Percentiles rank a stretch among this genome's conserved stretches.
Conservation (phyloP, 257 asterid genomes). For the Solanum paucissectum region DNA sequence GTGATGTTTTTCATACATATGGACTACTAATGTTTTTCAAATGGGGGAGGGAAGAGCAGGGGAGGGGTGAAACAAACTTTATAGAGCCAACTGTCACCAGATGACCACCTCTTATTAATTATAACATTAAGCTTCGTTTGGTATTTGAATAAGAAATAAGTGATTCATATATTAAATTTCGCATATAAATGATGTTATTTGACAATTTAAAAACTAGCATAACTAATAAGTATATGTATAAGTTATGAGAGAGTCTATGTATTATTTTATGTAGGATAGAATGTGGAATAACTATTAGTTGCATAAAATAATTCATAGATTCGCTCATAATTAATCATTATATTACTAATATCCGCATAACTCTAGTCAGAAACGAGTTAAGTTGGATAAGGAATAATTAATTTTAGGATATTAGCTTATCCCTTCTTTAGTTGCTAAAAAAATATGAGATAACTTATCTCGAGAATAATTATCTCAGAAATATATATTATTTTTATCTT, state of each 20-base stretch:
- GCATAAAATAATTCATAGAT: too few relatives aligned
- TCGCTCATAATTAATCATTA: too few relatives aligned
- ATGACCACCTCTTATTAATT: not conserved
- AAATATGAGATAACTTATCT: not conserved
- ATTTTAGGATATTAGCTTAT: too few relatives aligned
- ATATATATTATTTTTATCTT: too few relatives aligned
- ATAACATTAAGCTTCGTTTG: not conserved
- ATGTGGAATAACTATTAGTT: not conserved
- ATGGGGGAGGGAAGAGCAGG: not conserved
- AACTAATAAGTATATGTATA: too few relatives aligned
- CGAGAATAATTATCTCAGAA: not conserved
- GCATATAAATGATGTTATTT: not conserved
- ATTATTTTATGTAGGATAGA: too few relatives aligned
- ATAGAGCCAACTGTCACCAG: not conserved
- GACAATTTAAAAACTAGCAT: not conserved
- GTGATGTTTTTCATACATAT: not conserved
- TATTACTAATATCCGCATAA: not conserved
- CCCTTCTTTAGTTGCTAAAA: not conserved
- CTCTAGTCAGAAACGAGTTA: too few relatives aligned
- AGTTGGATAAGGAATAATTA: too few relatives aligned
- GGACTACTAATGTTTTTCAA: not conserved
- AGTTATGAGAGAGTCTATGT: too few relatives aligned
- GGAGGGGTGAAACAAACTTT: not conserved
- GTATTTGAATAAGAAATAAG: not conserved
- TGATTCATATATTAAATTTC: too few relatives aligned